Percentiles rank a stretch among this genome's conserved stretches.
These are phyloP conservation scores for Pythium apleroticum DNA, from an alignment of 352 stramenopile genomes.

Conservation along the genomic window DNA sequence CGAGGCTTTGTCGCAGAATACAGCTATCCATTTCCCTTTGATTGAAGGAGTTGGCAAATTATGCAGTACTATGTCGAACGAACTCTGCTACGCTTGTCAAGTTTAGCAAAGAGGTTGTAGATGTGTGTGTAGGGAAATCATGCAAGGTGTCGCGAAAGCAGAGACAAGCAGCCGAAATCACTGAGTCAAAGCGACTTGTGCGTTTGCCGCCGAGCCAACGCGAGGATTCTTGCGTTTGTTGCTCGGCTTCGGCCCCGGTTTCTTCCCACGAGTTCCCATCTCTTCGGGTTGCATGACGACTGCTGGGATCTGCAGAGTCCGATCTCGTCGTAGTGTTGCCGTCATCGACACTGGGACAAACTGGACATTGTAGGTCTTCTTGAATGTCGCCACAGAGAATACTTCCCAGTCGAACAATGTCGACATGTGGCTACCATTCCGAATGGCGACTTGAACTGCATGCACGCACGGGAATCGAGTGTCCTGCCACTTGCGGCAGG, in stretches of 20 bases:
- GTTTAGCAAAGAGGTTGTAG: too few species aligned
- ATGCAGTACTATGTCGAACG: too few species aligned
- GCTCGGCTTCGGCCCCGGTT: background rate
- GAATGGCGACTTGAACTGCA: conserved; percentile 8
- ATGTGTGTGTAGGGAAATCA: too few species aligned
- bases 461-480: conserved; percentile 11
- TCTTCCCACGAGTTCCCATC: background rate
- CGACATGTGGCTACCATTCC: background rate
- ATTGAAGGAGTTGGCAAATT: too few species aligned
- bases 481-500: conserved; percentile 13
- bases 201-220: background rate
- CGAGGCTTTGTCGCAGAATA: too few species aligned
- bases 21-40: too few species aligned
- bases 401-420: conserved; percentile 4
- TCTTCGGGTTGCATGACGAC: background rate
- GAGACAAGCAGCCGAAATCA: too few species aligned
- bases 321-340: background rate
- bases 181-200: conserved; percentile 3
- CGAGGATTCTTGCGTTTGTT: conserved; percentile 1
- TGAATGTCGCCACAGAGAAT: background rate
- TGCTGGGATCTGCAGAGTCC: background rate
- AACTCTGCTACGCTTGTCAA: too few species aligned
- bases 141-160: too few species aligned
- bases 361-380: background rate
- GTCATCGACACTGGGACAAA: background rate